Evolutionary conservation across 768 basidiomycete genomes (phyloP), one percentile per base, ranked within the genome.

Genomic region (Termitomyces sp.): DNA sequence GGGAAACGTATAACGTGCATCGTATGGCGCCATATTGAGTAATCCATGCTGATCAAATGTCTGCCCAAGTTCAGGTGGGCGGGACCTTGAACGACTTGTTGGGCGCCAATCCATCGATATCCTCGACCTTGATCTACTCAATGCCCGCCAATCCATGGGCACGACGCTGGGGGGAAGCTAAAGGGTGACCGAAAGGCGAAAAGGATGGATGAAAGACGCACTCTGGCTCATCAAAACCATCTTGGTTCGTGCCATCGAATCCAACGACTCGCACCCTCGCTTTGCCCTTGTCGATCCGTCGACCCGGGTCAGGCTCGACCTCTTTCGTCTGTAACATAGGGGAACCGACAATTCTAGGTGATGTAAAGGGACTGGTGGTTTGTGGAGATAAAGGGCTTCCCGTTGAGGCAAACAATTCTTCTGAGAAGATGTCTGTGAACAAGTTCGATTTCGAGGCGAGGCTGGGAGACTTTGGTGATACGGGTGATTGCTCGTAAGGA

Each of bases 21-120:
- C 81, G 62, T 75, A 74, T 54, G 72, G 66, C 43, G 63, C 52
- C 50, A 71, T 70, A 55, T 70, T 67, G 55, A 70, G 61, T 35
- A 59, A 62, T 10, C 68, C 66, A 58, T 74, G 75, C 44, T 82
- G 83, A 58, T 85, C 82, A 67, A 83, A 80, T 50, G 75, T 73
- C 10, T 72, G 71, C 57, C 73, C 71, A 28, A 80, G 67, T 63
- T 85, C 83, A 33, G 89, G 85, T 20, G 89, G 87, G 40, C 92
- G 82, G 47, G 89, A 91, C 55, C 88, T 84, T 33, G 90, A 91
- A 56, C 89, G 86, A 72, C 84, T 87, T 55, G 85, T 74, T 36
- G 90, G 87, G 58, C 88, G 79, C 93, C 93, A 95, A 71, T 95
- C 93, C 91, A 95, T 93, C 23, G 90, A 87, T 65, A 88, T 87